Conservation (phyloP, 1,284 basidiomycete species). For the Ceratobasidium sp. region DNA sequence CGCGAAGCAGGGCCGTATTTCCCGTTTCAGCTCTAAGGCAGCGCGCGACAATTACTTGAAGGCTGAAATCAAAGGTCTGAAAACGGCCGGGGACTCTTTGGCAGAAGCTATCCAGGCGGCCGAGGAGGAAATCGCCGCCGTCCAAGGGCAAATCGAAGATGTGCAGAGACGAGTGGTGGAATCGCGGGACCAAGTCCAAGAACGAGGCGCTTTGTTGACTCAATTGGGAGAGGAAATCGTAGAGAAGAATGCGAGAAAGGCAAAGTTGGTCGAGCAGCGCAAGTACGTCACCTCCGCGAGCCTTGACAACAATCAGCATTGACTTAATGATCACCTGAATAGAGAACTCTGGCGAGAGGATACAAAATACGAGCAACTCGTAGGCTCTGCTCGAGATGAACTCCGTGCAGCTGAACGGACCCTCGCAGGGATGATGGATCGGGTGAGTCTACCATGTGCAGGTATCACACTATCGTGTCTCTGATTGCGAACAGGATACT, state of each 20-base stretch:
- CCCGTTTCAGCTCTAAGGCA: constrained; percentile 84
- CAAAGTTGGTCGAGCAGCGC: constrained; percentile 80
- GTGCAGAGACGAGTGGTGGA: constrained; percentile 72
- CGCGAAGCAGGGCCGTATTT: constrained; percentile 88
- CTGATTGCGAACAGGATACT: constrained; percentile 74
- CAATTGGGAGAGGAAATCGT: constrained; percentile 77
- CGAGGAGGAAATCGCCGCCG: constrained; percentile 63
- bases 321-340: neutral
- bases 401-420: constrained; percentile 83
- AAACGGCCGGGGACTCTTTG: constrained; percentile 63
- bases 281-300: constrained; percentile 67
- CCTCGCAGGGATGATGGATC: constrained; percentile 94
- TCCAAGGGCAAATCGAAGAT: constrained; percentile 66
- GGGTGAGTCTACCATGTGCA: constrained; percentile 64
- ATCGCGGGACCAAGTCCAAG: constrained; percentile 79
- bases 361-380: constrained; percentile 84
- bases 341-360: constrained; percentile 95
- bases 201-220: constrained; percentile 77
- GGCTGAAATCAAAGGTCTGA: constrained; percentile 79
- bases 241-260: constrained; percentile 77
- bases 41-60: constrained; percentile 86
- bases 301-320: neutral
- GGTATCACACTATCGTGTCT: neutral
- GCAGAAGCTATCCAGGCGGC: constrained; percentile 65
- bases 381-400: constrained; percentile 83